Evolutionary conservation across 2,329 filamentous ascomycete genomes (phyloP).

Genomic region (Chaetothyriales sp.): DNA sequence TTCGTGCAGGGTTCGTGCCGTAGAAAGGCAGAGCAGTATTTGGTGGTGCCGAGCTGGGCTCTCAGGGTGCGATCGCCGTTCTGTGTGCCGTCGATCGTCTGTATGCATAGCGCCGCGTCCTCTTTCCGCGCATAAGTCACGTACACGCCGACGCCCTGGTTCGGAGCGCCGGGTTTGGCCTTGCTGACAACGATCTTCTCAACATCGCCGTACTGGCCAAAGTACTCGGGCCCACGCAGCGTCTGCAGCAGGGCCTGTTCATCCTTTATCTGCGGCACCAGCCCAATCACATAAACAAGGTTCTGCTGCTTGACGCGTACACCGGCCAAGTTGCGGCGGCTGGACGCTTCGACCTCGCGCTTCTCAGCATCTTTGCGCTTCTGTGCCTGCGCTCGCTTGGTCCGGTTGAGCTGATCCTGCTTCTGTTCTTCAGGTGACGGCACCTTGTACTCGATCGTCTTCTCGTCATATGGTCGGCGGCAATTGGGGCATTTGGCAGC

Average conservation of each 20-base stretch:
- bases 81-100: slow-evolving; percentile 77
- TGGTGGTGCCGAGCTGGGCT: slow-evolving; percentile 75
- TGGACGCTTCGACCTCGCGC: slow-evolving; percentile 87
- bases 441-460: slow-evolving; percentile 92
- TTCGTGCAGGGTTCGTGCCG: slow-evolving; percentile 91
- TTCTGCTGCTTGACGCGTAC: slow-evolving; percentile 97
- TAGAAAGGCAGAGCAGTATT: slow-evolving; percentile 95
- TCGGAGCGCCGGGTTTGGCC: slow-evolving; percentile 58
- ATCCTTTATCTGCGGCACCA: slow-evolving; percentile 82
- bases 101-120: slow-evolving; percentile 79
- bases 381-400: slow-evolving; percentile 62
- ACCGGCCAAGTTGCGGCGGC: slow-evolving; percentile 87
- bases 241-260: slow-evolving; percentile 76
- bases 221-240: slow-evolving; percentile 78
- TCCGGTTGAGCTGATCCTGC: slow-evolving; percentile 18
- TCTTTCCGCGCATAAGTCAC: slow-evolving; percentile 92
- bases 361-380: slow-evolving; percentile 93
- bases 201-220: slow-evolving; percentile 95
- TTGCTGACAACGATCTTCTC: slow-evolving; percentile 98
- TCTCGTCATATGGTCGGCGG: slow-evolving; percentile 86
- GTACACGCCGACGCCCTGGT: slow-evolving; percentile 87
- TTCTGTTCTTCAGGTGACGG: slow-evolving; percentile 68
- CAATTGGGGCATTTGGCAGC: slow-evolving; percentile 97
- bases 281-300: slow-evolving; percentile 89
- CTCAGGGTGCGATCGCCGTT: slow-evolving; percentile 76